These are phyloP conservation scores for Cutaneotrichosporon daszewskae DNA, from an alignment of 1,284 basidiomycete genomes.

Conservation along the genomic window DNA sequence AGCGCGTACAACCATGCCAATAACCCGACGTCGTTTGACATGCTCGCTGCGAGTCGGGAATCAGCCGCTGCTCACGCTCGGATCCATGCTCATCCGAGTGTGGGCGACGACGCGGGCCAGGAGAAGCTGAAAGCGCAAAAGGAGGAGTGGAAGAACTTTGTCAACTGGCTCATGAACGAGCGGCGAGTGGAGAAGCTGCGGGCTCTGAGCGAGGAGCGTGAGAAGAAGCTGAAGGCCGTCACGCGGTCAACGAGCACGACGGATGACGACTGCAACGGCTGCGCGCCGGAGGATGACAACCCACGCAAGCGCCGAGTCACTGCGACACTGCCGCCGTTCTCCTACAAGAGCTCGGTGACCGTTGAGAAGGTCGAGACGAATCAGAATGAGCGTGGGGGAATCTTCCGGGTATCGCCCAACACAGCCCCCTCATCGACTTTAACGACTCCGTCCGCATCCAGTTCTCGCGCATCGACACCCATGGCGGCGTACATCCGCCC, in stretches of 20 bases:
- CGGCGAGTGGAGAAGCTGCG: constrained; percentile 40
- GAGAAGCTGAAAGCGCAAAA: constrained; percentile 27
- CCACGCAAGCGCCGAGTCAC: constrained; percentile 13
- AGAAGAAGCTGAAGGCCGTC: constrained; percentile 26
- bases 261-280: background rate
- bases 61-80: constrained; percentile 30
- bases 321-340: constrained; percentile 4
- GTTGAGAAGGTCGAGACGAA: constrained; percentile 12
- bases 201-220: constrained; percentile 32
- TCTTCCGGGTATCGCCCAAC: constrained; percentile 11
- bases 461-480: constrained; percentile 3
- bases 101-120: constrained; percentile 13
- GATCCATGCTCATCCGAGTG: constrained; percentile 36
- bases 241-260: constrained; percentile 10
- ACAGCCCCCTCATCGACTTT: background rate
- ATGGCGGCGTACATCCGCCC: constrained; percentile 35
- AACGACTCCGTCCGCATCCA: constrained; percentile 7
- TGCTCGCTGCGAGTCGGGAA: constrained; percentile 30
- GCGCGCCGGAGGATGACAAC: background rate
- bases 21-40: constrained; percentile 33
- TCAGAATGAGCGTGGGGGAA: constrained; percentile 17
- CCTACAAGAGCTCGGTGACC: constrained; percentile 5
- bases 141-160: constrained; percentile 38
- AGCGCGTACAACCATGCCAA: constrained; percentile 40
- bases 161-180: constrained; percentile 45